These are phyloP conservation scores for Dioscorea dumetorum DNA, from an alignment of 106 monocot genomes.

Conservation along the genomic window DNA sequence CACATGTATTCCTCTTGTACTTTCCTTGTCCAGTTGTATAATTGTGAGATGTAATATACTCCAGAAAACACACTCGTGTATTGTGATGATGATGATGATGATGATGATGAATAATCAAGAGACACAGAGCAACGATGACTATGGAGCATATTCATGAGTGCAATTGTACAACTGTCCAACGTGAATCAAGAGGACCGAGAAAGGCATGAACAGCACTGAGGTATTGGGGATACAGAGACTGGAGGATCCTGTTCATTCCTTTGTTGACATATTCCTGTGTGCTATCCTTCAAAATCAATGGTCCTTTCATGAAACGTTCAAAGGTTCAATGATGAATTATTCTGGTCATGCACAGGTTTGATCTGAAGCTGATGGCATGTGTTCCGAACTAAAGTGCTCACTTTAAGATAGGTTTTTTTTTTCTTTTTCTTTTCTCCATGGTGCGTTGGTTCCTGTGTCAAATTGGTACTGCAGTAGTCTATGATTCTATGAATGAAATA, in stretches of 20 bases:
- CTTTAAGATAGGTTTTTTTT: no score
- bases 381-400: no score
- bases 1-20: no score
- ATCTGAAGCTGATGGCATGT: no score
- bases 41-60: no score
- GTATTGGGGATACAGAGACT: neutral
- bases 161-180: neutral
- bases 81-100: neutral
- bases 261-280: neutral
- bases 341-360: neutral
- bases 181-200: neutral
- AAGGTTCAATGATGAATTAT: neutral
- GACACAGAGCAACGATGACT: neutral
- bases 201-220: neutral
- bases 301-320: neutral
- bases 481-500: no score
- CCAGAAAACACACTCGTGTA: no score
- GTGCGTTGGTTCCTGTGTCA: no score
- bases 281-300: neutral
- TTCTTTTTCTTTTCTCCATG: no score
- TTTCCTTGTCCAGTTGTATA: no score
- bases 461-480: no score
- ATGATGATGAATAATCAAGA: neutral
- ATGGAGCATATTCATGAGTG: neutral
- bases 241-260: neutral